Base-by-base conservation (phyloP, 2,329 filamentous ascomycete species). In the Didymellaceae sp. region DNA sequence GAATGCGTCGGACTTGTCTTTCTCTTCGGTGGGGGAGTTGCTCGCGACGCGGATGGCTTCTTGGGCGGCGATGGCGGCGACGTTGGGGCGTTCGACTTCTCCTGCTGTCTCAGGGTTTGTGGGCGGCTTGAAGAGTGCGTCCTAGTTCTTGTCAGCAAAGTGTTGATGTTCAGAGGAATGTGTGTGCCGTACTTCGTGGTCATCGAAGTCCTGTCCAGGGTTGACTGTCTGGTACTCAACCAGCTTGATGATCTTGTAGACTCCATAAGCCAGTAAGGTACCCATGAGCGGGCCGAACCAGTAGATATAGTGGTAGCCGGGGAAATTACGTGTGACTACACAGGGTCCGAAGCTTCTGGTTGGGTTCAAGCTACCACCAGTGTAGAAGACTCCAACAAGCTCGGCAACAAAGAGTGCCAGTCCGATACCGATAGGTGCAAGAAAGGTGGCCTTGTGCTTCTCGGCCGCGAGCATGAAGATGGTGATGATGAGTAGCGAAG, bases 401-500 rank as follows among this genome's bases (percentile, higher is more conserved):
- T 84, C 78, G 0, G 77, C 75, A 33, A 90, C 80, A 68, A 91
- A 90, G 44, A 91, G 79, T 0, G 87, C 78, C 2, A 90, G 72
- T 1, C 89, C 89, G 59, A 91, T 89, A 10, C 86, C 87, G 3
- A 91, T 74, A 0, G 88, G 88, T 0, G 88, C 88, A 1, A 90
- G 74, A 65, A 81, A 89, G 0, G 88, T 91, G 2, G 84, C 83
- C 34, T 86, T 85, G 69, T 90, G 87, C 74, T 91, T 90, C 67
- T 90, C 86, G 4, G 84, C 83, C 0, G 86, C 87, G 34, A 90
- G 78, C 82, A 90, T 87, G 60, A 75, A 73, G 39, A 75, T 74
- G 2, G 71, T 74, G 43, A 75, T 74, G 46, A 75, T 67, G 33
- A 75, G 70, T 16, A 73, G 59, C 0, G 71, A 66, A 2, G 73